phyloP scores from a whole-genome alignment of 73 alveolate species.

The Paramecium caudatum region DNA sequence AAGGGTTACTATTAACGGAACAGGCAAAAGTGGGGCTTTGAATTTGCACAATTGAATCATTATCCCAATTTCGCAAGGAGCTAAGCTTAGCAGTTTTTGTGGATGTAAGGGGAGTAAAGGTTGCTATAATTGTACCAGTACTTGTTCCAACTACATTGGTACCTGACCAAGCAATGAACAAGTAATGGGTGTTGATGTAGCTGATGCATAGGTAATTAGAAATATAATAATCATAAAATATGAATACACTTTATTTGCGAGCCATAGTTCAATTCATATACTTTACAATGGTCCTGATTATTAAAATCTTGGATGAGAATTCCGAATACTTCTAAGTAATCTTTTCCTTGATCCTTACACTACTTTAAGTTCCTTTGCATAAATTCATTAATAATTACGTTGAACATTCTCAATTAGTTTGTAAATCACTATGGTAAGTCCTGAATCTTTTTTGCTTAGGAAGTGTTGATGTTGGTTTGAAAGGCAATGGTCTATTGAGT shows the following conservation, averaged over 20 bases:
- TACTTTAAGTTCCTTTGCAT: not conserved
- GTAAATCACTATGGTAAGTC: constrained; percentile 25
- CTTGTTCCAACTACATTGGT: too few species aligned
- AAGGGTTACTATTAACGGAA: too few species aligned
- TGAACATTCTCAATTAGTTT: not conserved
- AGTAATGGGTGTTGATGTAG: too few species aligned
- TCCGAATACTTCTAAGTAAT: constrained; percentile 13
- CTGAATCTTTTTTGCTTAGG: constrained; percentile 33
- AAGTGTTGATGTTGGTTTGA: constrained; percentile 17
- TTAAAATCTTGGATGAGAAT: not conserved
- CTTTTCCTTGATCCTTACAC: not conserved
- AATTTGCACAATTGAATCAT: too few species aligned
- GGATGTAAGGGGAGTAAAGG: too few species aligned
- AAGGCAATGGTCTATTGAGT: not conserved
- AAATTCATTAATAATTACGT: not conserved
- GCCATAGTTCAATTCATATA: not conserved
- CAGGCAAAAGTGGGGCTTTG: too few species aligned
- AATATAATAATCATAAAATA: constrained; percentile 21
- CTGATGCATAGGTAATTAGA: not conserved
- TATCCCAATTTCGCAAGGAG: too few species aligned
- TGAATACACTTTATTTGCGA: constrained; percentile 15
- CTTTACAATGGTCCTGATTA: constrained; percentile 26
- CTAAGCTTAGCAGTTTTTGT: too few species aligned
- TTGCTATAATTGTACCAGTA: too few species aligned
- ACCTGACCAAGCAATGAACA: too few species aligned